A percentile compares a stretch with the other conserved stretches of the same genome.
Conservation (phyloP, 2,329 filamentous ascomycete species). For the Coniochaeta prunicola region DNA sequence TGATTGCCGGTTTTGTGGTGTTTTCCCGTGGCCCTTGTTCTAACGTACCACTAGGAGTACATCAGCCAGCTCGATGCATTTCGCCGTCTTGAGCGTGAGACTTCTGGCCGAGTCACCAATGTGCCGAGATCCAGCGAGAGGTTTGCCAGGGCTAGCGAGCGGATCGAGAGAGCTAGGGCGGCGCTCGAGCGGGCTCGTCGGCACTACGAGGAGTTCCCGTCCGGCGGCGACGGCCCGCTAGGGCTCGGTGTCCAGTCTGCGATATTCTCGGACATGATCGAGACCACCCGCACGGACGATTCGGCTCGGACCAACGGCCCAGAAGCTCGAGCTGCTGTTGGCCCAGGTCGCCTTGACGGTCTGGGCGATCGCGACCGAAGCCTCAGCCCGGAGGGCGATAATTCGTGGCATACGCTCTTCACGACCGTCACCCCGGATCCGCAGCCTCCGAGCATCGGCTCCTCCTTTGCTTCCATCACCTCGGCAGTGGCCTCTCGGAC, state of each 20-base stretch:
- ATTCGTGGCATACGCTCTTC: constrained; percentile 72
- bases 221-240: neutral
- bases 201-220: neutral
- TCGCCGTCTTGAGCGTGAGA: neutral
- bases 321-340: neutral
- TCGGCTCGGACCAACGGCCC: constrained; percentile 4
- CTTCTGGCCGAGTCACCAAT: neutral
- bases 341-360: constrained; percentile 56
- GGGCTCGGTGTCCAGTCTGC: neutral
- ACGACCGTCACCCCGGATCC: constrained; percentile 76
- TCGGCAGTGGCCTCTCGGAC: constrained; percentile 41
- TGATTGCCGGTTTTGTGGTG: neutral
- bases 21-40: neutral
- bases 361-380: constrained; percentile 81
- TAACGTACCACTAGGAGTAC: neutral
- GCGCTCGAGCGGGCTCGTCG: neutral
- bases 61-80: neutral
- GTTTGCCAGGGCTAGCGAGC: neutral
- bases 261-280: neutral
- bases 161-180: neutral
- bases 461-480: constrained; percentile 69
- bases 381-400: constrained; percentile 61
- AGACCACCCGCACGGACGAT: neutral
- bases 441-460: constrained; percentile 70
- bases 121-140: neutral